Conservation (phyloP, 352 stramenopile genomes). For the Globisporangium paddicum region DNA sequence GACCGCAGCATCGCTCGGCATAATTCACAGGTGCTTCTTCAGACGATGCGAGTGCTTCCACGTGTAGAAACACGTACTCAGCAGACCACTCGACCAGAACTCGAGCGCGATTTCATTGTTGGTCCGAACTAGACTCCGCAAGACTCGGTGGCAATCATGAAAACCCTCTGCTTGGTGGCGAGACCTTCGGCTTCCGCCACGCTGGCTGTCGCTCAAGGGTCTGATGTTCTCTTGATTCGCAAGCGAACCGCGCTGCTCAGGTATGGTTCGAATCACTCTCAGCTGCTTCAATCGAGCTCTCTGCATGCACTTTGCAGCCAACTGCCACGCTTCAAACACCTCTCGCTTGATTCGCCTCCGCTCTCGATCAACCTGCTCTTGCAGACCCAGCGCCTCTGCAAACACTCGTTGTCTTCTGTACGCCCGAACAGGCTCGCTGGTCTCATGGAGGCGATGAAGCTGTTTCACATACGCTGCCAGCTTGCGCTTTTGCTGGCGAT, state of each 20-base stretch:
- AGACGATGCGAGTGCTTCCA: conserved; percentile 4
- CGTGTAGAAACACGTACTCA: conserved; percentile 7
- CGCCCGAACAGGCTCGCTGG: background rate
- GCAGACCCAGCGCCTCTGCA: background rate
- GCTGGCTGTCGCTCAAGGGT: background rate
- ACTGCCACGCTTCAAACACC: conserved; percentile 1
- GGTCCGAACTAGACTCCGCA: background rate
- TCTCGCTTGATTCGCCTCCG: background rate
- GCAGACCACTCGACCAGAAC: background rate
- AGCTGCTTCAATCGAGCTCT: background rate
- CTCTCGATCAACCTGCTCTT: background rate
- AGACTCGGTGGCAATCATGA: too few relatives aligned
- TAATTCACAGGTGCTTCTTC: background rate
- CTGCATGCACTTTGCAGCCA: background rate
- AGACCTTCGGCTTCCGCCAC: background rate
- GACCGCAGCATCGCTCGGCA: background rate
- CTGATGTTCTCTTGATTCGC: conserved; percentile 3
- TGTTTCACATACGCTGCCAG: background rate
- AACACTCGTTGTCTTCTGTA: background rate
- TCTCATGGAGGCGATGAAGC: background rate
- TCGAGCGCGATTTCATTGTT: background rate
- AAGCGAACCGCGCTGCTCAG: background rate
- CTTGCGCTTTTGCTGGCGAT: background rate
- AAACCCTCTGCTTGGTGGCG: too few relatives aligned
- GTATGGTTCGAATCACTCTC: background rate